Evolutionary conservation across 1,284 basidiomycete genomes (phyloP).

Genomic region (Cutaneotrichosporon sp.): DNA sequence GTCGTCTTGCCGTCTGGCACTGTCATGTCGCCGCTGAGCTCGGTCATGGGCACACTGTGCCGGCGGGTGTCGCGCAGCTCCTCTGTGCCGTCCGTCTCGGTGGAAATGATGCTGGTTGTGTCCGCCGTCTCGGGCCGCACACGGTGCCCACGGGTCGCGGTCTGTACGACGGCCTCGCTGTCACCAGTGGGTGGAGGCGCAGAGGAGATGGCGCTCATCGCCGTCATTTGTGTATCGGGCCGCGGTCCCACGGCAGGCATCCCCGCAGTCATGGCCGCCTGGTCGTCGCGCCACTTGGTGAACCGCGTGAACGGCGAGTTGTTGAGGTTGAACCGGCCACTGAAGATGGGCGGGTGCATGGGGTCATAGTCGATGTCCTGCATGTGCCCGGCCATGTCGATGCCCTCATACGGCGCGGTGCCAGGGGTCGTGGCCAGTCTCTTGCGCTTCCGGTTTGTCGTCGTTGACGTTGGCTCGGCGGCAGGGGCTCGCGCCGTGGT

Average conservation of each 20-base stretch:
- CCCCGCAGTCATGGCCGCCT: background rate
- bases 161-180: background rate
- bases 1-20: constrained; percentile 53
- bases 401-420: background rate
- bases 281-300: background rate
- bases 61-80: background rate
- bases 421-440: background rate
- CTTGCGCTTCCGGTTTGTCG: background rate
- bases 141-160: background rate
- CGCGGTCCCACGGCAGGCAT: background rate
- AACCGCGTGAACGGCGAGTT: constrained; percentile 13
- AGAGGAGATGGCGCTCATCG: background rate
- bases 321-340: constrained; percentile 43
- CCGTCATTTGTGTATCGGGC: background rate
- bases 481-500: background rate
- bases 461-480: too few species aligned
- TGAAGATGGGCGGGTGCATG: constrained; percentile 37
- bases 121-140: background rate
- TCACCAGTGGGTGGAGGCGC: background rate
- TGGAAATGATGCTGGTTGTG: background rate
- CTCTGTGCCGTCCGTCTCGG: background rate
- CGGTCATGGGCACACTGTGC: constrained; percentile 43
- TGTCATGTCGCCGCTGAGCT: constrained; percentile 50
- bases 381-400: background rate
- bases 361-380: constrained; percentile 27